Conservation (phyloP, 305 asterid species). For the Fraxinus dipetala region DNA sequence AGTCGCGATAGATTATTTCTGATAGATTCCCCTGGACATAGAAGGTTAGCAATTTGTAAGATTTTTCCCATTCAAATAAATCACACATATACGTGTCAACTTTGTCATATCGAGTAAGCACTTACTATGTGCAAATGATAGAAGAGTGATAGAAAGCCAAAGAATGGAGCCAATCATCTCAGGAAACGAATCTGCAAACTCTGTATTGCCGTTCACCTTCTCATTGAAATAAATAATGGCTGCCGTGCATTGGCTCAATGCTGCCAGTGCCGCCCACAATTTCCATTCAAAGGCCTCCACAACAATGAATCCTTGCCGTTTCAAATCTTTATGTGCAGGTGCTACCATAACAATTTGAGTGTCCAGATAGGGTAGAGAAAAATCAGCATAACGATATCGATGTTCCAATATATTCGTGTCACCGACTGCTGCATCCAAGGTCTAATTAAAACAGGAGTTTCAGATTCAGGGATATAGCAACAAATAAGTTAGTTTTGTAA, state of each 20-base stretch:
- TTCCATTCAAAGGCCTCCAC: slow-evolving; percentile 43
- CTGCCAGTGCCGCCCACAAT: slow-evolving; percentile 50
- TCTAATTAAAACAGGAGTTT: background rate
- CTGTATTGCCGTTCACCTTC: slow-evolving; percentile 40
- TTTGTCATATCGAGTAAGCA: background rate
- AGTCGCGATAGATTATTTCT: slow-evolving; percentile 43
- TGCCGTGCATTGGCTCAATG: slow-evolving; percentile 41
- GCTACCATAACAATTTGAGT: slow-evolving; percentile 73
- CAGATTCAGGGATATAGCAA: background rate
- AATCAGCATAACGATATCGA: slow-evolving; percentile 42
- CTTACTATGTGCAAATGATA: slow-evolving; percentile 57
- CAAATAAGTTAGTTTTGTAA: background rate
- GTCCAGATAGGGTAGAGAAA: slow-evolving; percentile 64
- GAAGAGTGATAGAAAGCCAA: slow-evolving; percentile 68
- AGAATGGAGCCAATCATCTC: slow-evolving; percentile 38
- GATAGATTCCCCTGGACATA: slow-evolving; percentile 50
- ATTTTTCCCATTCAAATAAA: background rate
- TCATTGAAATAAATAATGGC: slow-evolving; percentile 53
- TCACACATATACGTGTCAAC: background rate
- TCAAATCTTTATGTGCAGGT: slow-evolving; percentile 34
- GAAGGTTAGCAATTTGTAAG: background rate
- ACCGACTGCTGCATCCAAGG: slow-evolving; percentile 64
- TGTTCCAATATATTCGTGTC: slow-evolving; percentile 60
- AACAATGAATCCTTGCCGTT: slow-evolving; percentile 32
- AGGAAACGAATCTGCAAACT: slow-evolving; percentile 34